Percentiles rank a stretch among this genome's conserved stretches.
These are phyloP conservation scores for Strobilomyces echinocephalus DNA, from an alignment of 768 basidiomycete species.

Conservation along the genomic window DNA sequence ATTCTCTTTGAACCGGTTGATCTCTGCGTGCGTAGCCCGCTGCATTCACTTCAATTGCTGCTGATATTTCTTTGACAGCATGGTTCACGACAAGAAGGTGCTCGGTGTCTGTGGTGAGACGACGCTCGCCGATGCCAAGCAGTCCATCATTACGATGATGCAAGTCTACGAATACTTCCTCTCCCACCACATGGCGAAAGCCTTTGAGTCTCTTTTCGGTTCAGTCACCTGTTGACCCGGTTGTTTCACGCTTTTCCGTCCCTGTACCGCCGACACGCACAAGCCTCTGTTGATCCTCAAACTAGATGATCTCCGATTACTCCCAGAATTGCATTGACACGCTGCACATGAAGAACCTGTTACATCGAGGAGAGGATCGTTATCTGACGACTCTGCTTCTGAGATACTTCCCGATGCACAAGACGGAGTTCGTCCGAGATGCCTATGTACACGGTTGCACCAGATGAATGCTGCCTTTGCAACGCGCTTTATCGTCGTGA, in stretches of 20 bases:
- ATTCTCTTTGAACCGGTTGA: constrained; percentile 60
- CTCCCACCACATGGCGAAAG: constrained; percentile 97
- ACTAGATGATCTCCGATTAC: constrained; percentile 87
- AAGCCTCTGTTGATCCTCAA: constrained; percentile 92
- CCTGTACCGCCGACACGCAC: constrained; percentile 91
- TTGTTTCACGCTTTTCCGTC: constrained; percentile 96
- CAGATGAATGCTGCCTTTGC: constrained; percentile 91
- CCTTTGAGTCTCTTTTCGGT: constrained; percentile 94
- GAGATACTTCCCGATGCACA: constrained; percentile 91
- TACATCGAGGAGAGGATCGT: constrained; percentile 98
- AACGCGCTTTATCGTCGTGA: constrained; percentile 96
- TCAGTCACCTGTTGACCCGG: constrained; percentile 98
- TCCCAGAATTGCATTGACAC: constrained; percentile 96
- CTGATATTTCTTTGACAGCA: constrained; percentile 43
- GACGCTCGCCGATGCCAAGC: constrained; percentile 85
- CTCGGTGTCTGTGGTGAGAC: constrained; percentile 97
- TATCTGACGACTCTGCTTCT: constrained; percentile 93
- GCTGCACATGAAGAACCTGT: constrained; percentile 96
- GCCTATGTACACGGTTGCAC: constrained; percentile 93
- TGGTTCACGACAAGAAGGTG: constrained; percentile 95
- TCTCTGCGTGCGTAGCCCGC: constrained; percentile 32
- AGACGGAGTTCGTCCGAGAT: constrained; percentile 93
- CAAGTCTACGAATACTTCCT: constrained; percentile 99
- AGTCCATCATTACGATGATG: constrained; percentile 96
- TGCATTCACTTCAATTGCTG: background rate